A percentile compares a stretch with the other conserved stretches of the same genome.
These are phyloP conservation scores for Sclerotinia minor DNA, from an alignment of 2,329 filamentous ascomycete species.

Conservation along the genomic window DNA sequence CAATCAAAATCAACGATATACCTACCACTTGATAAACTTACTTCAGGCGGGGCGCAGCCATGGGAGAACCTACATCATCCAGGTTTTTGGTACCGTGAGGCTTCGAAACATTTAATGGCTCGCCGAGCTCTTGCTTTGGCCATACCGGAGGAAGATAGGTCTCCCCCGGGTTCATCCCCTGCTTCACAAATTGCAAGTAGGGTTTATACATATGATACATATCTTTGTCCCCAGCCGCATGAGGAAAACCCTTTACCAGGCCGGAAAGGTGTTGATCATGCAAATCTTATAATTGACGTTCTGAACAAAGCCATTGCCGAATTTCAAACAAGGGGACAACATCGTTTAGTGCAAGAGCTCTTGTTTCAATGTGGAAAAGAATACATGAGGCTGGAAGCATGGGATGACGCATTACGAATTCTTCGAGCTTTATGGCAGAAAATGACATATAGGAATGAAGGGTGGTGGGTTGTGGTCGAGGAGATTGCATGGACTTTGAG, in stretches of 20 bases:
- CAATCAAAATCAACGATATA: conserved; percentile 50
- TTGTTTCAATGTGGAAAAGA: conserved; percentile 58
- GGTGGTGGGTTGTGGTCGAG: conserved; percentile 60
- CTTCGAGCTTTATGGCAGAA: conserved; percentile 60
- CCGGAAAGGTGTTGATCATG: conserved; percentile 53
- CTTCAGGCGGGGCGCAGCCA: conserved; percentile 55
- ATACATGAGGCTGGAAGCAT: conserved; percentile 51
- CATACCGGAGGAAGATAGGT: conserved; percentile 61
- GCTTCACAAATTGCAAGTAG: conserved; percentile 51
- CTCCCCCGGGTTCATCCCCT: conserved; percentile 50
- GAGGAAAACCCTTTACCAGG: conserved; percentile 57
- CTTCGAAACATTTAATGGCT: conserved; percentile 56
- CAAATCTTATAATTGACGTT: conserved; percentile 54
- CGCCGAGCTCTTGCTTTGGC: conserved; percentile 55
- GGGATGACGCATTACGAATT: conserved; percentile 55
- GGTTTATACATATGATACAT: conserved; percentile 62
- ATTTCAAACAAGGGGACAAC: conserved; percentile 56
- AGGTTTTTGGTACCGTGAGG: conserved; percentile 66
- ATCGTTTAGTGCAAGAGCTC: conserved; percentile 56
- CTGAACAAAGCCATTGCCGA: conserved; percentile 54
- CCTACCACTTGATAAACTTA: conserved; percentile 58
- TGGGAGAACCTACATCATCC: conserved; percentile 66
- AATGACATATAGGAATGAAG: conserved; percentile 56
- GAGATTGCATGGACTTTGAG: conserved; percentile 63
- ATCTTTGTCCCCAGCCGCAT: conserved; percentile 64